Conservation (phyloP, 805 yeast species). For the Yamadazyma kitorensis region DNA sequence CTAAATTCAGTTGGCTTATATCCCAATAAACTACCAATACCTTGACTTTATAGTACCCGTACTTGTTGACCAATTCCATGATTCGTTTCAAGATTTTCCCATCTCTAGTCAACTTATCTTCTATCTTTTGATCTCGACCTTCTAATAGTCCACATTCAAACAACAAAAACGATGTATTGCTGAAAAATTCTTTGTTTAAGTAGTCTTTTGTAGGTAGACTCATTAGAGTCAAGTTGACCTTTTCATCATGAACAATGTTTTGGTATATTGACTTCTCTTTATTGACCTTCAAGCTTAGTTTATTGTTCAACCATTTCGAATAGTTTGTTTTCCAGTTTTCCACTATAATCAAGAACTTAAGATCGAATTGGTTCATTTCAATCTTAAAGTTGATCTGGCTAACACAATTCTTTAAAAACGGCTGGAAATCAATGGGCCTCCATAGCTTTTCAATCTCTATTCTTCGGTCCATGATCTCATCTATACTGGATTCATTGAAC, state of each 20-base stretch:
- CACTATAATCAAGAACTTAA: conserved; percentile 42
- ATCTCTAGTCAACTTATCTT: conserved; percentile 38
- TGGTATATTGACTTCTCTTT: conserved; percentile 24
- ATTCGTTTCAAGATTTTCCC: conserved; percentile 32
- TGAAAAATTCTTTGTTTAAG: conserved; percentile 35
- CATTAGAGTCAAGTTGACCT: conserved; percentile 30
- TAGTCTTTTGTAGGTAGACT: conserved; percentile 41
- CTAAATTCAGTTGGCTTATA: conserved; percentile 16
- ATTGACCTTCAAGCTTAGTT: conserved; percentile 38
- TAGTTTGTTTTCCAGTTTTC: conserved; percentile 47
- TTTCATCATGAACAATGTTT: conserved; percentile 20
- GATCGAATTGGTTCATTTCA: conserved; percentile 17
- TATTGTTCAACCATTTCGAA: conserved; percentile 50
- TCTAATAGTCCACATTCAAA: conserved; percentile 50
- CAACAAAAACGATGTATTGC: conserved; percentile 41
- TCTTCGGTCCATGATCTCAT: conserved; percentile 24
- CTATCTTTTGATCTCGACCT: conserved; percentile 12
- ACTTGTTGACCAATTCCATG: conserved; percentile 29
- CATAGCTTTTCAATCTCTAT: conserved; percentile 40
- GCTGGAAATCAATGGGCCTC: conserved; percentile 43
- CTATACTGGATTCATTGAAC: conserved; percentile 14
- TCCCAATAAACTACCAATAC: conserved; percentile 46
- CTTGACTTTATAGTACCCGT: conserved; percentile 37
- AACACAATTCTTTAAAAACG: conserved; percentile 28
- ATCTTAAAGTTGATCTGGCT: conserved; percentile 22